These are phyloP conservation scores for Collybia sordida DNA, from an alignment of 768 basidiomycete species.

Conservation along the genomic window DNA sequence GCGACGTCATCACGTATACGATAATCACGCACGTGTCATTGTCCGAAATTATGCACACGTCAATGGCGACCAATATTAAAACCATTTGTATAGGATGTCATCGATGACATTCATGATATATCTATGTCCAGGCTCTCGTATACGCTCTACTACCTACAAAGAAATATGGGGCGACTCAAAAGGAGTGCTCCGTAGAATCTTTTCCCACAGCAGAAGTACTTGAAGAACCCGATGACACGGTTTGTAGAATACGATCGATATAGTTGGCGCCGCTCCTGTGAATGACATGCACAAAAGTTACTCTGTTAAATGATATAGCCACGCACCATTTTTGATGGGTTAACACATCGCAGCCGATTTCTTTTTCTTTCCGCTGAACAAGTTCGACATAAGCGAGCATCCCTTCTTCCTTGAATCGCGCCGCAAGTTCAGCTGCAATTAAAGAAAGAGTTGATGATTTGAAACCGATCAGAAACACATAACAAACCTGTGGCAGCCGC, in stretches of 20 bases:
- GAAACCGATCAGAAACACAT: slow-evolving; percentile 13
- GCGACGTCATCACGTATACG: no score
- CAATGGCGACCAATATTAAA: no score
- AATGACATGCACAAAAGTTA: slow-evolving; percentile 1
- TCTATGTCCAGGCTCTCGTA: no score
- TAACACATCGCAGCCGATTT: slow-evolving; percentile 84
- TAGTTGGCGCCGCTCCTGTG: slow-evolving; percentile 88
- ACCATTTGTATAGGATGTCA: no score
- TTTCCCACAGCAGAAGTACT: slow-evolving; percentile 81
- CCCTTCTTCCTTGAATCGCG: slow-evolving; percentile 79
- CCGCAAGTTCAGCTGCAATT: slow-evolving; percentile 69
- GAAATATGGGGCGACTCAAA: neutral
- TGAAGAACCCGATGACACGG: slow-evolving; percentile 85
- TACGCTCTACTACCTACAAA: no score
- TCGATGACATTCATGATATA: no score
- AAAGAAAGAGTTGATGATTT: no score
- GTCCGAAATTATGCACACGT: no score
- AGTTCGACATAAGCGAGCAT: slow-evolving; percentile 93
- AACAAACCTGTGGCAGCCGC: slow-evolving; percentile 69
- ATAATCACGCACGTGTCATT: no score
- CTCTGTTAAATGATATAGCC: neutral
- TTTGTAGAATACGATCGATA: slow-evolving; percentile 81
- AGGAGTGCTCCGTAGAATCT: slow-evolving; percentile 81
- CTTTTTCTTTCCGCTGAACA: slow-evolving; percentile 85
- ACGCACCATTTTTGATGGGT: slow-evolving; percentile 92